Percentiles rank a stretch among this genome's conserved stretches.
These are phyloP conservation scores for Fusarium pseudocircinatum DNA, from an alignment of 2,329 filamentous ascomycete genomes.

Conservation along the genomic window DNA sequence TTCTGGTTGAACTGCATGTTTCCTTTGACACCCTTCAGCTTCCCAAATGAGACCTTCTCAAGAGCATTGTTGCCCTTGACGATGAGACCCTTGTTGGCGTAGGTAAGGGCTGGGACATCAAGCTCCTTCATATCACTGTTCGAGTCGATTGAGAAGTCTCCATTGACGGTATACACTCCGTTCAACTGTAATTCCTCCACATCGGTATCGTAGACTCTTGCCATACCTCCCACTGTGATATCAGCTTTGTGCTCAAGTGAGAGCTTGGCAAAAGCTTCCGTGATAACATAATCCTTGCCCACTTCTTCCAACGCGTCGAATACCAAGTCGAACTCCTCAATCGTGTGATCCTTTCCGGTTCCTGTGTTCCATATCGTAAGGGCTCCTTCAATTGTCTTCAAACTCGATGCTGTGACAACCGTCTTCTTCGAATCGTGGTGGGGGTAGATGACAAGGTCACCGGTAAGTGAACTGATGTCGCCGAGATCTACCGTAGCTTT, in stretches of 20 bases:
- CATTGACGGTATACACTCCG: constrained; percentile 38
- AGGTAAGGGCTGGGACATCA: constrained; percentile 24
- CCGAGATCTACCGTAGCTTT: constrained; percentile 41
- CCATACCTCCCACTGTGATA: constrained; percentile 31
- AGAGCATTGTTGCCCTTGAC: constrained; percentile 38
- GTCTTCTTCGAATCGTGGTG: constrained; percentile 39
- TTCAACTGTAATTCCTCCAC: constrained; percentile 31
- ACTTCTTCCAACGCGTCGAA: constrained; percentile 37
- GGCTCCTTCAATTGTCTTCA: constrained; percentile 36
- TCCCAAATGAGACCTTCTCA: constrained; percentile 31
- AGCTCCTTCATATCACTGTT: constrained; percentile 36
- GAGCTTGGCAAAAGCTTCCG: constrained; percentile 32
- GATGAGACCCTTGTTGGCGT: constrained; percentile 36
- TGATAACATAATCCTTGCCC: constrained; percentile 38
- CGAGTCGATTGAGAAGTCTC: constrained; percentile 40
- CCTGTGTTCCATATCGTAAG: constrained; percentile 40
- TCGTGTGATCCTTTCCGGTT: constrained; percentile 12
- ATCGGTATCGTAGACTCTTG: constrained; percentile 39
- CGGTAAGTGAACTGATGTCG: constrained; percentile 32
- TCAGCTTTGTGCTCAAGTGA: constrained; percentile 33
- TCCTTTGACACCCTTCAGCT: constrained; percentile 39
- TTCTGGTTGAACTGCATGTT: constrained; percentile 41
- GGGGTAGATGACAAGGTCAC: constrained; percentile 42
- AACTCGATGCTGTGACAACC: constrained; percentile 28
- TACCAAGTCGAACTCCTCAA: constrained; percentile 32